Evolutionary conservation across 2,329 filamentous ascomycete species (phyloP).

Genomic region (Capronia americana): DNA sequence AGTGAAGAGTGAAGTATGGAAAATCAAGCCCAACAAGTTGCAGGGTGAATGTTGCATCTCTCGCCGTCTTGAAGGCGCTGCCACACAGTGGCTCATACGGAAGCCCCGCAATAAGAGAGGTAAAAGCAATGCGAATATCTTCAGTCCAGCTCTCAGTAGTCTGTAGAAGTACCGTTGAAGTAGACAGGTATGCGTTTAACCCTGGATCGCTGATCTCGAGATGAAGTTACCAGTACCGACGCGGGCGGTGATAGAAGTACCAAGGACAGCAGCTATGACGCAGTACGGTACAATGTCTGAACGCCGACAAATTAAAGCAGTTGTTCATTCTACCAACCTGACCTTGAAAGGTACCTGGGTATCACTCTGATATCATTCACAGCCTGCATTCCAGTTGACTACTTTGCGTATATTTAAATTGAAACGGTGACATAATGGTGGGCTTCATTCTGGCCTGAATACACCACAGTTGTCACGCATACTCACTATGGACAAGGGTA

Average conservation of each 20-base stretch:
- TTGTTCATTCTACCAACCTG: background rate
- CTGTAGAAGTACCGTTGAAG: background rate
- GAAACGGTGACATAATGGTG: conserved; percentile 7
- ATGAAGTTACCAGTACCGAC: background rate
- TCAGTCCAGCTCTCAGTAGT: background rate
- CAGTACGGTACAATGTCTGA: background rate
- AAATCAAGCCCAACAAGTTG: background rate
- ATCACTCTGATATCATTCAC: background rate
- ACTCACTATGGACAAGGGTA: conserved; percentile 23
- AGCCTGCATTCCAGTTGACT: background rate
- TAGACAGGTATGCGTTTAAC: background rate
- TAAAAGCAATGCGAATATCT: background rate
- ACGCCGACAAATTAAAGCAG: background rate
- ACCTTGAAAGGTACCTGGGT: background rate
- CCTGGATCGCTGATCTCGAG: background rate
- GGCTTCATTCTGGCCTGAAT: background rate
- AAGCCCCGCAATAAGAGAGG: background rate
- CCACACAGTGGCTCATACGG: background rate
- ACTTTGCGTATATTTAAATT: background rate
- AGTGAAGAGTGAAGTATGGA: background rate
- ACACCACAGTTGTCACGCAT: background rate
- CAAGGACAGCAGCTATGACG: background rate
- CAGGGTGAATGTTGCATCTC: background rate
- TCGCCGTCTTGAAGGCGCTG: background rate
- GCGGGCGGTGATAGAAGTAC: background rate